Evolutionary conservation across 495 filamentous ascomycete genomes (phyloP).

Genomic region (Annulohypoxylon stygium): DNA sequence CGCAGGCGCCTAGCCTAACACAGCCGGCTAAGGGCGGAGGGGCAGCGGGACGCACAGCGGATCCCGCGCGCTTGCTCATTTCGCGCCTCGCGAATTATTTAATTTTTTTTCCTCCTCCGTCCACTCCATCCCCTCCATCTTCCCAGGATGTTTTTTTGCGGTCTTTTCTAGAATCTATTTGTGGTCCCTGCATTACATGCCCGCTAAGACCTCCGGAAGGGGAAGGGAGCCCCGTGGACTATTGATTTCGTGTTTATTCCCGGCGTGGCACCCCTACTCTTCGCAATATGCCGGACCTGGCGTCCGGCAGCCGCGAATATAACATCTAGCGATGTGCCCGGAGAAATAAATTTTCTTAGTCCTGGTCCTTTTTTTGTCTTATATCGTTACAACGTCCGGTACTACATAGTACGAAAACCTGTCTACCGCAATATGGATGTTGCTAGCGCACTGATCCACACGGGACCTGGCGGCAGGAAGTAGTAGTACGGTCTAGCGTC

Average conservation of each 20-base stretch:
- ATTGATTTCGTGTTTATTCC: constrained; percentile 16
- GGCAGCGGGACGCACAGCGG: constrained; percentile 14
- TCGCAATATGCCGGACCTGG: constrained; percentile 21
- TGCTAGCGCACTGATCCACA: constrained; percentile 4
- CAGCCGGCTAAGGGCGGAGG: background rate
- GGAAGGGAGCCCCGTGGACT: constrained; percentile 17
- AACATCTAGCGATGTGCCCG: background rate
- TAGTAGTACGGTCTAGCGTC: background rate
- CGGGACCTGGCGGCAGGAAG: background rate
- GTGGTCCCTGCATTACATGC: constrained; percentile 18
- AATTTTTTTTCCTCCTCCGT: background rate
- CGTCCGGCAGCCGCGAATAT: constrained; percentile 18
- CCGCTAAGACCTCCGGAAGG: constrained; percentile 6
- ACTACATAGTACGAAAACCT: background rate
- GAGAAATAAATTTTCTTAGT: background rate
- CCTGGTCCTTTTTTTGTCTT: constrained; percentile 6
- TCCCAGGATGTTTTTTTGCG: constrained; percentile 6
- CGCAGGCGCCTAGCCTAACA: background rate
- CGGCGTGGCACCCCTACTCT: constrained; percentile 7
- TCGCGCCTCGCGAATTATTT: constrained; percentile 26
- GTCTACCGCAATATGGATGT: background rate
- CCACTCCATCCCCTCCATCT: background rate
- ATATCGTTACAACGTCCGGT: constrained; percentile 30
- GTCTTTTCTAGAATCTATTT: background rate
- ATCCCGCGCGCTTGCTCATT: constrained; percentile 24